A percentile compares a stretch with the other conserved stretches of the same genome.
Evolutionary conservation across 2,329 filamentous ascomycete species (phyloP).

Genomic region (Beauveria bassiana): DNA sequence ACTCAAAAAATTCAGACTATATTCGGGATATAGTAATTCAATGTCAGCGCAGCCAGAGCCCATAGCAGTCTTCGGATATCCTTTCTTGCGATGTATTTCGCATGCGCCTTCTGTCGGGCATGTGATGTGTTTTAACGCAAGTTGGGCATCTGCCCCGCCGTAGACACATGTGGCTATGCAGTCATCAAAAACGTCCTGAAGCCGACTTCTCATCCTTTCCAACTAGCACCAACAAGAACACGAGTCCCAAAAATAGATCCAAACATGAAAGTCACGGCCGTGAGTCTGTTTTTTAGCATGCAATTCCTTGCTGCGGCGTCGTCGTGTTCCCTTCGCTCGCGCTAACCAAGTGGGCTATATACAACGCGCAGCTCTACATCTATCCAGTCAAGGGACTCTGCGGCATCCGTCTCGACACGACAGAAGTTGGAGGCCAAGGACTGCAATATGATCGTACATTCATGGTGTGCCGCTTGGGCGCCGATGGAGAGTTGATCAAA

Average conservation of each 20-base stretch:
- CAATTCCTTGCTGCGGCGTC: neutral
- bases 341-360: neutral
- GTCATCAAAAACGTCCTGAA: neutral
- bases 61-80: neutral
- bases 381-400: slow-evolving; percentile 71
- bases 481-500: slow-evolving; percentile 37
- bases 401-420: slow-evolving; percentile 44
- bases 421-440: slow-evolving; percentile 53
- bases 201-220: too few species aligned
- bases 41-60: too few species aligned
- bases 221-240: neutral
- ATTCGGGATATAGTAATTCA: too few species aligned
- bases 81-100: neutral
- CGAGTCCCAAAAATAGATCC: neutral
- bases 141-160: neutral
- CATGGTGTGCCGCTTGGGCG: slow-evolving; percentile 54
- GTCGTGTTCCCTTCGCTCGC: neutral
- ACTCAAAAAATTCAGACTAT: too few species aligned
- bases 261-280: slow-evolving; percentile 21
- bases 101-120: neutral
- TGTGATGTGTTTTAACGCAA: neutral
- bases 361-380: slow-evolving; percentile 44
- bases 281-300: slow-evolving; percentile 11
- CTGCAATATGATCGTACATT: slow-evolving; percentile 61
- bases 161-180: neutral